Evolutionary conservation across 306 rosid species (phyloP).

Genomic region (Cucumis melo): DNA sequence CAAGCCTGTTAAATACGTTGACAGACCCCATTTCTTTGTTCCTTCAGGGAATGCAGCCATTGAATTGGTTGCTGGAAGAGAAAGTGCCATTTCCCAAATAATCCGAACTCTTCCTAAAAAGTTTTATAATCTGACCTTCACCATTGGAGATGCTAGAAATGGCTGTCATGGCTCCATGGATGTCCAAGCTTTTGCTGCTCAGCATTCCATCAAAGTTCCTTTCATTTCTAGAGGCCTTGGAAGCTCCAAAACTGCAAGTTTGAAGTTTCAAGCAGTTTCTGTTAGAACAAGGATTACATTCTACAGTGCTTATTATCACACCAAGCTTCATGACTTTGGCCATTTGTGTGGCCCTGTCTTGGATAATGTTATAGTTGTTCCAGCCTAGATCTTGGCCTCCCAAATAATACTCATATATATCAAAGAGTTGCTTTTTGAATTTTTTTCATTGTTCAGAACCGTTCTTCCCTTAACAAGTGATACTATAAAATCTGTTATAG

Average conservation of each 20-base stretch:
- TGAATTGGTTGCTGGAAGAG: slow-evolving; percentile 35
- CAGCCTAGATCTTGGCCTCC: slow-evolving; percentile 4
- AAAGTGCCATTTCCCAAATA: slow-evolving; percentile 46
- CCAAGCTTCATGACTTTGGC: slow-evolving; percentile 24
- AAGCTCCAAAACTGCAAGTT: slow-evolving; percentile 21
- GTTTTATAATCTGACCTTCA: slow-evolving; percentile 29
- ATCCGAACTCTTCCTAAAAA: slow-evolving; percentile 27
- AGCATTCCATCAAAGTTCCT: slow-evolving; percentile 23
- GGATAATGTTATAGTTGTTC: slow-evolving; percentile 30
- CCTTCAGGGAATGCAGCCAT: slow-evolving; percentile 29
- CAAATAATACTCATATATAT: background rate
- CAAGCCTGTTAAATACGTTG: slow-evolving; percentile 37
- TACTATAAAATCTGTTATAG: background rate
- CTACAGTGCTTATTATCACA: slow-evolving; percentile 34
- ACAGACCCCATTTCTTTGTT: slow-evolving; percentile 34
- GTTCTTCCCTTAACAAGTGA: background rate
- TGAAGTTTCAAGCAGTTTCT: slow-evolving; percentile 29
- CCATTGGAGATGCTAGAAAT: slow-evolving; percentile 43
- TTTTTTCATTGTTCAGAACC: background rate
- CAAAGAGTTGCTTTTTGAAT: background rate
- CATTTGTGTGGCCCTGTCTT: slow-evolving; percentile 44
- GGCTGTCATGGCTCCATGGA: slow-evolving; percentile 25
- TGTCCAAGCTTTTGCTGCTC: slow-evolving; percentile 37
- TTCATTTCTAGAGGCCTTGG: slow-evolving; percentile 30
- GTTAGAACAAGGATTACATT: slow-evolving; percentile 25